Conservation (phyloP, 805 yeast species). For the Kodamaea kakaduensis region DNA sequence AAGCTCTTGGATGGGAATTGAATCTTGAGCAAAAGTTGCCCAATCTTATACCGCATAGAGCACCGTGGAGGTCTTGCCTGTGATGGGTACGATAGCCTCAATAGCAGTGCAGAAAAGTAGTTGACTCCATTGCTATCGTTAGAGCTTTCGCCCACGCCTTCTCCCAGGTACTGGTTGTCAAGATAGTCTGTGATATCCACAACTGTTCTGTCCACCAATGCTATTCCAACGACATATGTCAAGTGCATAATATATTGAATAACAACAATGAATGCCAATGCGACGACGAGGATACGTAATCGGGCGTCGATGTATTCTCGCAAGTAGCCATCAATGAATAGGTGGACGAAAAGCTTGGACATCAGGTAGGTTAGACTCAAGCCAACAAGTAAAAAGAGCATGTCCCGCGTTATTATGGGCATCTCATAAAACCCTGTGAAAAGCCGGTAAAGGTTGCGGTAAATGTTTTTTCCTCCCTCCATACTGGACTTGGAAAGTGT, state of each 20-base stretch:
- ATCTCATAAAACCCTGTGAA: slow-evolving; percentile 27
- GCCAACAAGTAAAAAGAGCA: slow-evolving; percentile 19
- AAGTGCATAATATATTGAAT: slow-evolving; percentile 59
- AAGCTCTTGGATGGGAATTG: slow-evolving; percentile 34
- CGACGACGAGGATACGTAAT: slow-evolving; percentile 18
- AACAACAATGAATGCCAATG: slow-evolving; percentile 41
- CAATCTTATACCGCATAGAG: slow-evolving; percentile 26
- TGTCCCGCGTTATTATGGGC: slow-evolving; percentile 24
- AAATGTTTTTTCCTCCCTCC: slow-evolving; percentile 3
- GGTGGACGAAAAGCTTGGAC: slow-evolving; percentile 8
- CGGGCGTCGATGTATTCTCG: slow-evolving; percentile 13
- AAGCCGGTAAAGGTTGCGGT: slow-evolving; percentile 24
- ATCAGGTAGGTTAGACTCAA: slow-evolving; percentile 9
- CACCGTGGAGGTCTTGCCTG: slow-evolving; percentile 15
- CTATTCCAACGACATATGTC: slow-evolving; percentile 60
- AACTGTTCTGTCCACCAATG: slow-evolving; percentile 64
- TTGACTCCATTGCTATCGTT: slow-evolving; percentile 26
- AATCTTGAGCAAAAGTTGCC: slow-evolving; percentile 31
- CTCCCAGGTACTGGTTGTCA: slow-evolving; percentile 8
- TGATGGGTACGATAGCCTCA: slow-evolving; percentile 14
- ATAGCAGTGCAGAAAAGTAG: slow-evolving; percentile 21
- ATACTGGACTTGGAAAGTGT: not conserved
- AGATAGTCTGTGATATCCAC: slow-evolving; percentile 54
- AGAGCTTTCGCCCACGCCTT: not conserved
- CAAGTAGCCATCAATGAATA: slow-evolving; percentile 15